phyloP scores from a whole-genome alignment of 2,329 filamentous ascomycete genomes.

The Eurotiales sp. region DNA sequence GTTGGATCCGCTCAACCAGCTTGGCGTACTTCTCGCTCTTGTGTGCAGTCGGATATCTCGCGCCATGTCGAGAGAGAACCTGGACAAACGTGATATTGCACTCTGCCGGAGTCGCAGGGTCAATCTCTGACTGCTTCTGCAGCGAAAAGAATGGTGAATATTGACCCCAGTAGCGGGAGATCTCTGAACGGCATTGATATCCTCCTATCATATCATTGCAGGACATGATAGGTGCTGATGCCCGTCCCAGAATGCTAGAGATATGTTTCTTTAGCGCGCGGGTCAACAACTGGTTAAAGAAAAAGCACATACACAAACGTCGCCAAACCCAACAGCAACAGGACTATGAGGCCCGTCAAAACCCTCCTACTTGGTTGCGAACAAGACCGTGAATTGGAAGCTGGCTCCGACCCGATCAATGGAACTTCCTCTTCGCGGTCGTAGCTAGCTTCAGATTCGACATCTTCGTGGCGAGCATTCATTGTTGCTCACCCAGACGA shows the following conservation, averaged over 20 bases:
- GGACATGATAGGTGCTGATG: background rate
- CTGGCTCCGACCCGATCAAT: background rate
- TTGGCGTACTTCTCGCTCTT: constrained; percentile 64
- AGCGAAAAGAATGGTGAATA: constrained; percentile 83
- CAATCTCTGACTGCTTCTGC: constrained; percentile 55
- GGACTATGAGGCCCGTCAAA: background rate
- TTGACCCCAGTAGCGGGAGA: constrained; percentile 75
- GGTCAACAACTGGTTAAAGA: too few species aligned
- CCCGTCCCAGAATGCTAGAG: background rate
- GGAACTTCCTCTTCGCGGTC: background rate
- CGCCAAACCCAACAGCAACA: background rate
- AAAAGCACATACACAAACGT: constrained; percentile 2
- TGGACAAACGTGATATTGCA: constrained; percentile 78
- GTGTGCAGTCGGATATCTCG: constrained; percentile 69
- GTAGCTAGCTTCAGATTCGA: background rate
- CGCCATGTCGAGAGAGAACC: constrained; percentile 78
- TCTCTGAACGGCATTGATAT: constrained; percentile 32
- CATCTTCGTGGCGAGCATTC: background rate
- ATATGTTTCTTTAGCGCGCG: too few species aligned
- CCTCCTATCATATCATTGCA: background rate
- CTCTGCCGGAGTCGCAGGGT: constrained; percentile 56
- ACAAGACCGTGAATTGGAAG: background rate
- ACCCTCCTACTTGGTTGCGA: background rate
- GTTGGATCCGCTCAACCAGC: constrained; percentile 65
- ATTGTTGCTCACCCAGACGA: background rate